These are phyloP conservation scores for Alternaria consortialis DNA, from an alignment of 2,329 filamentous ascomycete species.

Conservation along the genomic window DNA sequence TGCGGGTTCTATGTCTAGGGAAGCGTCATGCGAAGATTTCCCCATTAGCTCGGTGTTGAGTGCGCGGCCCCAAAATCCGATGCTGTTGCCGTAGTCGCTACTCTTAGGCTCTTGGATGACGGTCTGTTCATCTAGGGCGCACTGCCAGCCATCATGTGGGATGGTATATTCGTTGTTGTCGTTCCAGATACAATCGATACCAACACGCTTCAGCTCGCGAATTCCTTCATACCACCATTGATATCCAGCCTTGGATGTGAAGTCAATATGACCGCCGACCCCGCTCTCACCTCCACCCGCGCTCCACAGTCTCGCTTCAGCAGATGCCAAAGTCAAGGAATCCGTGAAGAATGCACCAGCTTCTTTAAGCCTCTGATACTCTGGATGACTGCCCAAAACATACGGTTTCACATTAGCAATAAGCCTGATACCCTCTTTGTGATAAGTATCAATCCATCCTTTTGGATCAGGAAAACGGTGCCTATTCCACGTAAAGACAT, in stretches of 20 bases:
- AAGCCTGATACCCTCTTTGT: constrained; percentile 70
- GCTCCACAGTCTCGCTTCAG: constrained; percentile 73
- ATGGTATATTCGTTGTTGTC: constrained; percentile 81
- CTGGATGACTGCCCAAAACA: constrained; percentile 71
- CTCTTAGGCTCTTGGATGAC: constrained; percentile 41
- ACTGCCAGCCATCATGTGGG: constrained; percentile 71
- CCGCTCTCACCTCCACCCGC: constrained; percentile 75
- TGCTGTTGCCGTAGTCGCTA: constrained; percentile 54
- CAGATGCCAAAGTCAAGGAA: constrained; percentile 57
- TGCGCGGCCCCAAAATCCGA: constrained; percentile 75
- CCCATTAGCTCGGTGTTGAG: constrained; percentile 76
- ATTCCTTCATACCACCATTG: constrained; percentile 78
- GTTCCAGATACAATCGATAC: constrained; percentile 80
- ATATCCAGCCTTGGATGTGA: constrained; percentile 72
- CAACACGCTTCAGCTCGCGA: constrained; percentile 66
- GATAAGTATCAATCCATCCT: constrained; percentile 69
- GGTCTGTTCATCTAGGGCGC: constrained; percentile 61
- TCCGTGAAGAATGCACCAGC: constrained; percentile 71
- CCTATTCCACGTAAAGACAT: constrained; percentile 76
- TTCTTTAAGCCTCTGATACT: constrained; percentile 68
- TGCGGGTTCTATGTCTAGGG: constrained; percentile 66
- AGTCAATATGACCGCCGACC: constrained; percentile 76
- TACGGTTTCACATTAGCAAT: constrained; percentile 80
- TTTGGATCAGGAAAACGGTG: constrained; percentile 75
- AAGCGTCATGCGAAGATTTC: constrained; percentile 74